phyloP scores from a whole-genome alignment of 1,284 basidiomycete genomes.

The Marasmius oreades region DNA sequence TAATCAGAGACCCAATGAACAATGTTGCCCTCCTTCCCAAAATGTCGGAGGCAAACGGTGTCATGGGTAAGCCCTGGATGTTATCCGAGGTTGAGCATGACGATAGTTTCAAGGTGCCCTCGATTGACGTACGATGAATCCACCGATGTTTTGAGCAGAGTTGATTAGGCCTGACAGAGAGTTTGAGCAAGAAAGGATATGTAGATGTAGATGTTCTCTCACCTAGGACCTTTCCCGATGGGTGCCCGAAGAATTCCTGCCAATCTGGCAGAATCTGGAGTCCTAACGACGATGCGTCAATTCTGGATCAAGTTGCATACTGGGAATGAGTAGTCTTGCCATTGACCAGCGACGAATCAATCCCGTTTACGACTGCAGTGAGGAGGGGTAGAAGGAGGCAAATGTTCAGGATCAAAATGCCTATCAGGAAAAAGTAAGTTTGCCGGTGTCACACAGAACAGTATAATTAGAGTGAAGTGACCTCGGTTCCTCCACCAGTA shows the following conservation, averaged over 20 bases:
- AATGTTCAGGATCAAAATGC: conserved; percentile 57
- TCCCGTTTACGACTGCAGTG: conserved; percentile 58
- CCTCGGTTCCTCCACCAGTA: conserved; percentile 61
- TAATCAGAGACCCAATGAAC: conserved; percentile 55
- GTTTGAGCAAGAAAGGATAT: conserved; percentile 1
- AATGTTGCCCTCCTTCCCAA: conserved; percentile 54
- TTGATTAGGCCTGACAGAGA: conserved; percentile 50
- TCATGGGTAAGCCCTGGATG: conserved; percentile 50
- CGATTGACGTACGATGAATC: conserved; percentile 39
- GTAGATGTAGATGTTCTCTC: conserved; percentile 11
- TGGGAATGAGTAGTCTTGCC: conserved; percentile 31
- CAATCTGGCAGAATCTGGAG: conserved; percentile 63
- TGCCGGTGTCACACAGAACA: background rate
- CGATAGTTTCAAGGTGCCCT: background rate
- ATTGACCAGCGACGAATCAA: conserved; percentile 62
- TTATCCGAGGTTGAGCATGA: conserved; percentile 1
- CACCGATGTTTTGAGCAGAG: conserved; percentile 60
- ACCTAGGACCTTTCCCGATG: conserved; percentile 52
- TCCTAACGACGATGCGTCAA: conserved; percentile 31
- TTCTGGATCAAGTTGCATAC: no score
- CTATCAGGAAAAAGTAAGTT: conserved; percentile 26
- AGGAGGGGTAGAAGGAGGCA: conserved; percentile 56
- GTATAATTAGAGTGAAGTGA: conserved; percentile 22
- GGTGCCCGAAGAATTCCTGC: conserved; percentile 50
- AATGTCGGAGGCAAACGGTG: conserved; percentile 54